Percentiles rank a stretch among this genome's conserved stretches.
Conservation (phyloP, 2,329 filamentous ascomycete species). For the Hyphodiscus sp. region DNA sequence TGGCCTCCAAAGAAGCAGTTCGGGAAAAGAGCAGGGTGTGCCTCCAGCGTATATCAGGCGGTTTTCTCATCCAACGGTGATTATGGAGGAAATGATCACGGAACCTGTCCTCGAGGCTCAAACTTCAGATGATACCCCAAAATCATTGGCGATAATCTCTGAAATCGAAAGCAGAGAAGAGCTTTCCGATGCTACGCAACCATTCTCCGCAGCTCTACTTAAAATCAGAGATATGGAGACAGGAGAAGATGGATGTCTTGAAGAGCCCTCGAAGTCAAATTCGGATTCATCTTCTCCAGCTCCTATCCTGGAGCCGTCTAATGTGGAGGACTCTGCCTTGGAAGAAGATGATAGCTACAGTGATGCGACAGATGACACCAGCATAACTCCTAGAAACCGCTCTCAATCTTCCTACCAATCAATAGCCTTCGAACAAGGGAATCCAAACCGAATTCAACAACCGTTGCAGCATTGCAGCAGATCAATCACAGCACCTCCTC, state of each 20-base stretch:
- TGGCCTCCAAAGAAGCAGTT: not conserved
- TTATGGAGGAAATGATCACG: not conserved
- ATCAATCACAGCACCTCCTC: constrained; percentile 34
- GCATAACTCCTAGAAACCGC: constrained; percentile 17
- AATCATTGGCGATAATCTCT: not conserved
- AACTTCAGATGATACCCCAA: not conserved
- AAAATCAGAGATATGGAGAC: not conserved
- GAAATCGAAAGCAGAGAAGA: not conserved
- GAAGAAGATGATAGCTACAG: constrained; percentile 22
- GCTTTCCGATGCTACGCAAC: not conserved
- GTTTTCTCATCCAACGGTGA: not conserved
- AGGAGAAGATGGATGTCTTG: not conserved
- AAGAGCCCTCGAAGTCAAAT: not conserved
- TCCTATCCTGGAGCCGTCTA: not conserved
- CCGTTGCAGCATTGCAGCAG: constrained; percentile 29
- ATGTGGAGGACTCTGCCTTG: not conserved
- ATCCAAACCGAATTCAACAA: constrained; percentile 26
- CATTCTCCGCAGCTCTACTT: not conserved
- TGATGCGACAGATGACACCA: constrained; percentile 24
- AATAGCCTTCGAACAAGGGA: constrained; percentile 24
- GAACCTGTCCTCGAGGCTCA: not conserved
- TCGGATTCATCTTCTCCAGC: not conserved
- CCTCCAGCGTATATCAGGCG: not conserved
- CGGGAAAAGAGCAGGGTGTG: not conserved
- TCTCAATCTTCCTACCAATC: constrained; percentile 27